Percentiles rank a stretch among this genome's conserved stretches.
These are phyloP conservation scores for Aegilops longissima DNA, from an alignment of 176 grass and related monocot species.

Conservation along the genomic window DNA sequence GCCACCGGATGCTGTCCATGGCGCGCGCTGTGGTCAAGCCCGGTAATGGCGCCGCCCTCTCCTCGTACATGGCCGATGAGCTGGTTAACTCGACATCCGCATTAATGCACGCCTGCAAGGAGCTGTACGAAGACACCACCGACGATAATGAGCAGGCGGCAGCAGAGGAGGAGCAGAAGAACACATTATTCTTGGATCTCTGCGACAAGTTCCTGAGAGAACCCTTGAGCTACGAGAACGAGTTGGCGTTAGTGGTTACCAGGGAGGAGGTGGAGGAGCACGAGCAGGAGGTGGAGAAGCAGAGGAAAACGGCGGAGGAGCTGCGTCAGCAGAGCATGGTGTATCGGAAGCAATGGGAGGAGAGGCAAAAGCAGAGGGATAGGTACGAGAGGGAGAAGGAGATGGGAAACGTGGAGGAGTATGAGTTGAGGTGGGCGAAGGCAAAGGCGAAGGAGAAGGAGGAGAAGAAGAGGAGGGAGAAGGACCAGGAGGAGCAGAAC, in stretches of 20 bases:
- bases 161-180: neutral
- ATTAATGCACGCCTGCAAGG: neutral
- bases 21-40: neutral
- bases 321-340: neutral
- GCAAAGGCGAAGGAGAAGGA: neutral
- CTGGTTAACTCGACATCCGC: neutral
- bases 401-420: neutral
- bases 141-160: neutral
- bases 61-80: neutral
- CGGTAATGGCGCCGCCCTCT: neutral
- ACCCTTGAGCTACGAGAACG: neutral
- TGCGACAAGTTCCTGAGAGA: neutral
- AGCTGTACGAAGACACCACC: neutral
- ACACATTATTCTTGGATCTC: neutral
- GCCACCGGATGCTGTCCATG: neutral
- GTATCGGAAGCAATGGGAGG: neutral
- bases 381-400: neutral
- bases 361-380: neutral
- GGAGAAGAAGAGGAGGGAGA: neutral
- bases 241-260: neutral
- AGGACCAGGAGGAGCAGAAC: neutral
- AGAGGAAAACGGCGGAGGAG: neutral
- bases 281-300: too few relatives aligned
- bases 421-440: neutral
- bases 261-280: neutral